Conservation (phyloP, 257 asterid genomes). For the Salvia splendens region DNA sequence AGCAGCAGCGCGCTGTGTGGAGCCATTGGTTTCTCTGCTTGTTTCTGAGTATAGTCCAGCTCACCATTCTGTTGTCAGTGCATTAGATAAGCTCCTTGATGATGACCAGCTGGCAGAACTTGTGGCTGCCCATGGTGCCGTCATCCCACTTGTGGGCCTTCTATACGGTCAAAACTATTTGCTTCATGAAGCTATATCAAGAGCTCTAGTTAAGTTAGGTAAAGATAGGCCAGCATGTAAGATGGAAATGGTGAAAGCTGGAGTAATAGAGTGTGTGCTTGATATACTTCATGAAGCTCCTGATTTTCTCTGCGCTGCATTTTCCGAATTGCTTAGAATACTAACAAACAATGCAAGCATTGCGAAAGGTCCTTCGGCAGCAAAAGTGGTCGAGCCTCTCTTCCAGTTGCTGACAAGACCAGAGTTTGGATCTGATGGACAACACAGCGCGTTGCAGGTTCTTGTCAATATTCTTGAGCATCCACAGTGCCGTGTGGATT, state of each 20-base stretch:
- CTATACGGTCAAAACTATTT: slow-evolving; percentile 70
- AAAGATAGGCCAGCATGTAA: slow-evolving; percentile 95
- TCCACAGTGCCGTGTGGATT: slow-evolving; percentile 88
- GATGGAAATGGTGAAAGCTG: slow-evolving; percentile 99
- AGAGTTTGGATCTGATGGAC: slow-evolving; percentile 92
- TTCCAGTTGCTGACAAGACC: slow-evolving; percentile 67
- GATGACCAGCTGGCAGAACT: slow-evolving; percentile 97
- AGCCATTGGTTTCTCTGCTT: slow-evolving; percentile 91
- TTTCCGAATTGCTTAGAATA: slow-evolving; percentile 90
- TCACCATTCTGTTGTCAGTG: slow-evolving; percentile 83
- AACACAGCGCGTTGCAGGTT: slow-evolving; percentile 86
- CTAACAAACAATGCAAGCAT: slow-evolving; percentile 94
- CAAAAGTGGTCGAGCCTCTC: slow-evolving; percentile 94
- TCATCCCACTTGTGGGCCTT: slow-evolving; percentile 91
- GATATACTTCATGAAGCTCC: slow-evolving; percentile 94
- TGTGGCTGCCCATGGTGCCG: slow-evolving; percentile 97
- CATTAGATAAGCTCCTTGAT: slow-evolving; percentile 83
- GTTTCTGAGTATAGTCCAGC: slow-evolving; percentile 78
- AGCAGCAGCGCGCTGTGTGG: slow-evolving; percentile 97
- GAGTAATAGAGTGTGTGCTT: slow-evolving; percentile 73
- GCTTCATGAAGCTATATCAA: slow-evolving; percentile 89
- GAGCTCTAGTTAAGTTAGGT: slow-evolving; percentile 93
- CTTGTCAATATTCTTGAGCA: slow-evolving; percentile 95
- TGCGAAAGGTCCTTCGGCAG: slow-evolving; percentile 94
- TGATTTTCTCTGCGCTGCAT: slow-evolving; percentile 86